Evolutionary conservation across 345 rosid species (phyloP), one percentile per base, ranked within the genome.

Genomic region (Brassica nigra): DNA sequence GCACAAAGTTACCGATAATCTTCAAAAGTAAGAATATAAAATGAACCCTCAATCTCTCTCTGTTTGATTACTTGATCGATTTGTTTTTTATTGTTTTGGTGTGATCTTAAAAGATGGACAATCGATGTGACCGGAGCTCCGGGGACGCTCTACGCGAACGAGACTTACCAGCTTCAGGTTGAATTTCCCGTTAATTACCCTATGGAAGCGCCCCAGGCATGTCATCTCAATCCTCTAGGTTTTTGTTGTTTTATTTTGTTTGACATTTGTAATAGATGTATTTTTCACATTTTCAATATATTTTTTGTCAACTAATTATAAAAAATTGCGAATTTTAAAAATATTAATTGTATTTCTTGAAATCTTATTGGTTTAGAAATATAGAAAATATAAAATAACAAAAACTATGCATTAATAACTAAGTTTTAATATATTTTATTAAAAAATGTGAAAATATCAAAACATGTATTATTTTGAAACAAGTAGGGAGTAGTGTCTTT

Each of bases 61-160:
- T 33, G 12, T 18, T 52, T 27, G 71, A 66, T 16, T 12, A 5
- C 29, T 42, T 54, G 23, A 54, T 54, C 9, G 4, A 4, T 1
- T 71, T 36, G 8, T 10, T 57, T 55, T 55, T 6, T 5, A 23
- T 23, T 23, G 27, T 23, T 15, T 3, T 5, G 37, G 8, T 70
- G 8, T 82, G 47, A 5, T 67, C 62, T 27, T 64, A 16, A 29
- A 71, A 71, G 92, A 83, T 90, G 92, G 92, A 83, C 84, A 80
- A 90, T 90, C 20, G 95, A 90, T 75, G 90, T 89, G 59, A 87
- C 87, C 67, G 95, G 95, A 84, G 91, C 92, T 23, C 89, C 92
- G 2, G 90, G 92, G 63, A 90, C 91, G 34, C 81, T 89, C 11
- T 90, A 90, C 39, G 88, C 90, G 4, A 89, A 90, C 71, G 95